phyloP scores from a whole-genome alignment of 2,329 filamentous ascomycete species.

The Cercospora brassicicola region DNA sequence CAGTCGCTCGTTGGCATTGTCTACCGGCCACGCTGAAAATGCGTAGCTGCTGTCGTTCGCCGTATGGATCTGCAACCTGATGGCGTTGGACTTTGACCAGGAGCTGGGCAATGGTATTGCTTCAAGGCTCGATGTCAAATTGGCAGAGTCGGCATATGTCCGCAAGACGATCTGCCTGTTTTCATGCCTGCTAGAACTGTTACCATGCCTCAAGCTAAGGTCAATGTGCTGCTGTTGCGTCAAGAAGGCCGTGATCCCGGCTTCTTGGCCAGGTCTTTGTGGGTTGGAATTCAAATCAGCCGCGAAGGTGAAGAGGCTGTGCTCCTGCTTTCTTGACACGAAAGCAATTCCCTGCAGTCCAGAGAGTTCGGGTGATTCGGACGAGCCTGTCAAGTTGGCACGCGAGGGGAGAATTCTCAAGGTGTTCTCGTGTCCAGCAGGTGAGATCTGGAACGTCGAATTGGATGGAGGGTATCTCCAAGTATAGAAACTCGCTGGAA shows the following conservation, averaged over 20 bases:
- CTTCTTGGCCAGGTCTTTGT: conserved; percentile 47
- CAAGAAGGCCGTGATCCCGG: conserved; percentile 56
- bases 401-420: conserved; percentile 52
- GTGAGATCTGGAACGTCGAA: conserved; percentile 48
- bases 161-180: conserved; percentile 6
- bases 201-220: conserved; percentile 35
- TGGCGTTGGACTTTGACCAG: neutral
- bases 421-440: conserved; percentile 43
- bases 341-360: conserved; percentile 55
- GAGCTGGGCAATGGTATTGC: neutral
- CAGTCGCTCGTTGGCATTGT: conserved; percentile 4
- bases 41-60: conserved; percentile 9
- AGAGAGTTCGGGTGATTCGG: conserved; percentile 51
- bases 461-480: conserved; percentile 54
- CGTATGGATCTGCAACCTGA: conserved; percentile 9
- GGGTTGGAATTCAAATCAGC: conserved; percentile 51
- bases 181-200: neutral
- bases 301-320: conserved; percentile 56
- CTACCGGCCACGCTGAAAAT: conserved; percentile 3
- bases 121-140: conserved; percentile 8
- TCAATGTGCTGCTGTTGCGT: conserved; percentile 57
- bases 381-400: conserved; percentile 53
- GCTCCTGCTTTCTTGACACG: conserved; percentile 56
- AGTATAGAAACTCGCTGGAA: conserved; percentile 58
- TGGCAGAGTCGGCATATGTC: conserved; percentile 4